Evolutionary conservation across 1,284 basidiomycete species (phyloP), one percentile per base, ranked within the genome.

Genomic region (Austropuccinia psidii): DNA sequence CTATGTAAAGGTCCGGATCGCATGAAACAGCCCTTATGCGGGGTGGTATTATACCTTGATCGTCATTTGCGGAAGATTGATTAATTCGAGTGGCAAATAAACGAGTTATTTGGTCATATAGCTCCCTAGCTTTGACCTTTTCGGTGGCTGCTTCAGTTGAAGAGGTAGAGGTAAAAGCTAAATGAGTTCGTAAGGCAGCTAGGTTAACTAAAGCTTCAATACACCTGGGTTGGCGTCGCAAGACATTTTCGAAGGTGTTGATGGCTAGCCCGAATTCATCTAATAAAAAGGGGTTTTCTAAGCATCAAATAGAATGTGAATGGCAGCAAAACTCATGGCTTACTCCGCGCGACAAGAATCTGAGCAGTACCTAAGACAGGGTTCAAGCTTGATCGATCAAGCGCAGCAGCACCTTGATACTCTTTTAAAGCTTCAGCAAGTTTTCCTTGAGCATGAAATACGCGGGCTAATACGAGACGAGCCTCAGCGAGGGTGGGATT

Each of bases 161-260:
- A n/a, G 76, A 68, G 43, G 64, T 74, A 39, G 75, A 73, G 24
- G 76, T 74, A 70, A 78, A 77, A 11, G 78, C 75, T 24, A 75
- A 87, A 78, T 87, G 87, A 0, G 90, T 87, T 47, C 91, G 87
- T 8, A 97, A 85, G 0, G 91, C 90, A 1, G 93, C 93, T 52
- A 96, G 87, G 81, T 93, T 88, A n/a, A 89, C 88, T 13, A 87
- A 88, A 2, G 91, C 91, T 82, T 95, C 92, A 11, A 89, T 79
- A 17, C 82, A 79, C 3, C 75, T 69, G 5, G 77, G 77, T 41
- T 78, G 74, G 13, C 70, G 74, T 31, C 77, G 87, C 29, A 90
- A 83, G 24, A 93, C 85, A 24, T 87, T 88, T 77, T 96, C 93
- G 35, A 94, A 87, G 0, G 90, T 90, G 80, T 94, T 90, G 72